Percentiles rank a stretch among this genome's conserved stretches.
These are phyloP conservation scores for Salvia hispanica DNA, from an alignment of 257 asterid species.

Conservation along the genomic window DNA sequence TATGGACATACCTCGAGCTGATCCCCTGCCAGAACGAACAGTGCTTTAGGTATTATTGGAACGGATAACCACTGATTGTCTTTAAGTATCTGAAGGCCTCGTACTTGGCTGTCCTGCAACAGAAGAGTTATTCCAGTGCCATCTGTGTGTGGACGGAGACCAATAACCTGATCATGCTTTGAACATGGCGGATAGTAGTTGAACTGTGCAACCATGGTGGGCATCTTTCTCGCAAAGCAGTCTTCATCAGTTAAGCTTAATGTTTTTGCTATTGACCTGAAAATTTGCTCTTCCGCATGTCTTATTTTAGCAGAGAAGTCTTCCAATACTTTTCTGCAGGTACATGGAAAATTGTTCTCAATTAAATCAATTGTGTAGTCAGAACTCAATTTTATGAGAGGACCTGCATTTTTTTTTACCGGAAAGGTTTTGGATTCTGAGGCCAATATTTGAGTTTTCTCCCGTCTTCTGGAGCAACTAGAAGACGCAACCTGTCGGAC, in stretches of 20 bases:
- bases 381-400: neutral
- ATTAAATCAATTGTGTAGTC: neutral
- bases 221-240: conserved; percentile 44
- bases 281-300: conserved; percentile 30
- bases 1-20: conserved; percentile 56
- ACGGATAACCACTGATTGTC: conserved; percentile 57
- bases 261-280: conserved; percentile 51
- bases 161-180: conserved; percentile 58
- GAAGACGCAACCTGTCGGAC: conserved; percentile 54
- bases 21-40: conserved; percentile 61
- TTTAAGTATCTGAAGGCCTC: conserved; percentile 63
- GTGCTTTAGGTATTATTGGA: conserved; percentile 51
- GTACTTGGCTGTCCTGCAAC: conserved; percentile 58
- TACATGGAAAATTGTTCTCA: neutral
- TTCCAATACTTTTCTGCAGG: conserved; percentile 40
- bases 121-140: conserved; percentile 59
- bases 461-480: conserved; percentile 43
- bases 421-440: conserved; percentile 45
- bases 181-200: conserved; percentile 70
- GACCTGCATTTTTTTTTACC: conserved; percentile 33
- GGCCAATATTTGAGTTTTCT: conserved; percentile 55
- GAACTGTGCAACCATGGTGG: conserved; percentile 45
- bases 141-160: conserved; percentile 73
- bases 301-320: conserved; percentile 36
- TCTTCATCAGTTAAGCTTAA: conserved; percentile 47